Percentiles rank a stretch among this genome's conserved stretches.
These are phyloP conservation scores for Pseudopyricularia cyperi DNA, from an alignment of 2,329 filamentous ascomycete genomes.

Conservation along the genomic window DNA sequence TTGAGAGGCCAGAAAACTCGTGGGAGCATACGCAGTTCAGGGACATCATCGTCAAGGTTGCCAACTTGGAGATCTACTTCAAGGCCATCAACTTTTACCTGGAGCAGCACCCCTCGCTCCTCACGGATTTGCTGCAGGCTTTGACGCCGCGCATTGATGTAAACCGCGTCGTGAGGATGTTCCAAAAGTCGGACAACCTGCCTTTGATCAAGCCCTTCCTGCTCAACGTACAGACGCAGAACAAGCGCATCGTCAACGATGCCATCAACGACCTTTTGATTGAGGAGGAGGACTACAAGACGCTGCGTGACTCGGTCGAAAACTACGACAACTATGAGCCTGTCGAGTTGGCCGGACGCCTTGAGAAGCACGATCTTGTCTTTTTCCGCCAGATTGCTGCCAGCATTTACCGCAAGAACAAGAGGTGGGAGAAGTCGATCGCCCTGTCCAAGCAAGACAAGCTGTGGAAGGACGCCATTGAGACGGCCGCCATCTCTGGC, in stretches of 20 bases:
- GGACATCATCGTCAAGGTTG: slow-evolving; percentile 94
- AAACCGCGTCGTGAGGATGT: slow-evolving; percentile 98
- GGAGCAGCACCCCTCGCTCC: slow-evolving; percentile 85
- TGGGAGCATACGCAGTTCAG: slow-evolving; percentile 99
- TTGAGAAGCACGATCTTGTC: slow-evolving; percentile 95
- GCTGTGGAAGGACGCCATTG: slow-evolving; percentile 98
- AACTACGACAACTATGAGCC: slow-evolving; percentile 99
- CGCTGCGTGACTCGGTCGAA: slow-evolving; percentile 88
- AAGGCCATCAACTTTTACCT: slow-evolving; percentile 93
- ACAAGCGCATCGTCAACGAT: slow-evolving; percentile 96
- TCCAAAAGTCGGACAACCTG: slow-evolving; percentile 95
- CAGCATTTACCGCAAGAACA: slow-evolving; percentile 98
- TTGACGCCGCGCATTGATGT: slow-evolving; percentile 92
- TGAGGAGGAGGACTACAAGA: slow-evolving; percentile 99
- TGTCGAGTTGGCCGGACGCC: slow-evolving; percentile 75
- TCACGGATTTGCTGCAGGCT: slow-evolving; percentile 89
- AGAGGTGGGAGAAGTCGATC: slow-evolving; percentile 99
- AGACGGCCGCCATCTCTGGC: slow-evolving; percentile 84
- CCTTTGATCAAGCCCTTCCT: slow-evolving; percentile 98
- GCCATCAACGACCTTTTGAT: slow-evolving; percentile 97
- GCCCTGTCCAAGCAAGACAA: slow-evolving; percentile 97
- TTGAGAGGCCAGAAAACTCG: slow-evolving; percentile 92
- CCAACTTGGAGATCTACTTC: slow-evolving; percentile 98
- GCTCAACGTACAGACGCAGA: slow-evolving; percentile 88
- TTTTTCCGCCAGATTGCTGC: slow-evolving; percentile 99